Evolutionary conservation across 78 protist species (phyloP).

Genomic region (Isochrysis galbana): DNA sequence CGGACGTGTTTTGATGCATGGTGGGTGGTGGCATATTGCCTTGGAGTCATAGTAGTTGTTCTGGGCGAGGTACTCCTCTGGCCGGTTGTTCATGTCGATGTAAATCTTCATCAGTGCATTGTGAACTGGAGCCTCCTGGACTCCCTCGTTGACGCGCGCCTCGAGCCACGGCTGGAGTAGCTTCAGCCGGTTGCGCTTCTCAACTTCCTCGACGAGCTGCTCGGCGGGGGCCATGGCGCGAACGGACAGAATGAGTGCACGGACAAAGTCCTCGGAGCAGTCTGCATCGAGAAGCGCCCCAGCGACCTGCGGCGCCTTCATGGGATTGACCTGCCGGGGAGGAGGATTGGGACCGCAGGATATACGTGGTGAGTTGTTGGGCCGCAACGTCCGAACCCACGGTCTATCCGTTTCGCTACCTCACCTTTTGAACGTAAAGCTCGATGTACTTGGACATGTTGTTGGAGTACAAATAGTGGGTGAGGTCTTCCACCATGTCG

Average conservation of each 20-base stretch:
- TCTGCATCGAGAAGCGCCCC: conserved; percentile 96
- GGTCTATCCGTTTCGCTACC: too few species aligned
- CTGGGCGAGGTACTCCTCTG: conserved; percentile 91
- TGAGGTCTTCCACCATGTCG: conserved; percentile 94
- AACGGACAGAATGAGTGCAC: conserved; percentile 76
- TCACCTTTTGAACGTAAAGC: conserved; percentile 89
- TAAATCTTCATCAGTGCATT: conserved; percentile 98
- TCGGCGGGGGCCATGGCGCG: conserved; percentile 78
- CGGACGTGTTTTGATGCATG: too few species aligned
- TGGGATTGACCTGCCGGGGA: conserved; percentile 38
- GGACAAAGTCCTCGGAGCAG: conserved; percentile 89
- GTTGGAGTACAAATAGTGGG: conserved; percentile 75
- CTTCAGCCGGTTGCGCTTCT: conserved; percentile 95
- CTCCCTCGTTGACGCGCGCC: conserved; percentile 78
- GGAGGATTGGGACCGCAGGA: too few species aligned
- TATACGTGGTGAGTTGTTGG: not conserved
- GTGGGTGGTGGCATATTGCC: too few species aligned
- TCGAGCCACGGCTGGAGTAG: conserved; percentile 97
- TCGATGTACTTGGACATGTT: conserved; percentile 81
- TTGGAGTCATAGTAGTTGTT: conserved; percentile 76
- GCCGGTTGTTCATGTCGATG: conserved; percentile 87
- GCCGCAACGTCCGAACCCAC: too few species aligned
- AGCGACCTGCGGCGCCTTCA: conserved; percentile 89
- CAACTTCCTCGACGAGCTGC: conserved; percentile 90
- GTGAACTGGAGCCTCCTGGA: conserved; percentile 91